Conservation (phyloP, 768 basidiomycete species). For the Amanita exitialis region DNA sequence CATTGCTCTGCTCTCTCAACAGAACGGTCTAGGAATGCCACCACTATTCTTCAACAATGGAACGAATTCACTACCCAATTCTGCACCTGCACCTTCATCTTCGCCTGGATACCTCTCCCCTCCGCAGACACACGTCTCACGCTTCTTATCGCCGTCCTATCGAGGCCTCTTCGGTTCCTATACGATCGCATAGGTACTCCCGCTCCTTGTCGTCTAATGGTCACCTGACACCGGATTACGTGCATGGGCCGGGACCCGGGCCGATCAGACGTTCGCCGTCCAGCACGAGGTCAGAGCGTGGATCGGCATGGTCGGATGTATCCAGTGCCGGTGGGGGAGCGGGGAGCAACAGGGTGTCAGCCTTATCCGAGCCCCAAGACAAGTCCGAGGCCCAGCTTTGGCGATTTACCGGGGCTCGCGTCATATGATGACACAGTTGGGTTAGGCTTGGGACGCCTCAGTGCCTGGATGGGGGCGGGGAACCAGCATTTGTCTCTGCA, state of each 20-base stretch:
- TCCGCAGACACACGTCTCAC: neutral
- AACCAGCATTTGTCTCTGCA: neutral
- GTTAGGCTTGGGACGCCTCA: neutral
- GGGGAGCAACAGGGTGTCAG: conserved; percentile 28
- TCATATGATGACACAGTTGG: conserved; percentile 16
- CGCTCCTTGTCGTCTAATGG: neutral
- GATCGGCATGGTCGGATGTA: conserved; percentile 21
- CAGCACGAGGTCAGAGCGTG: conserved; percentile 31
- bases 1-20: conserved; percentile 3
- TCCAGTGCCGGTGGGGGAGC: neutral
- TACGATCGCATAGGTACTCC: neutral
- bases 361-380: conserved; percentile 66
- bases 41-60: neutral
- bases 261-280: conserved; percentile 32
- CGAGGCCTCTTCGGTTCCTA: neutral
- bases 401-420: conserved; percentile 30
- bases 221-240: conserved; percentile 1
- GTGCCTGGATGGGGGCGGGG: neutral
- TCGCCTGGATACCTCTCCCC: neutral
- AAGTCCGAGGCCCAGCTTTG: conserved; percentile 44
- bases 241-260: conserved; percentile 11
- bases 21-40: neutral
- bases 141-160: conserved; percentile 1
- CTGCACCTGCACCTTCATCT: neutral
- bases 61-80: neutral